Evolutionary conservation across 2,329 filamentous ascomycete genomes (phyloP).

Genomic region (Trichoderma breve): DNA sequence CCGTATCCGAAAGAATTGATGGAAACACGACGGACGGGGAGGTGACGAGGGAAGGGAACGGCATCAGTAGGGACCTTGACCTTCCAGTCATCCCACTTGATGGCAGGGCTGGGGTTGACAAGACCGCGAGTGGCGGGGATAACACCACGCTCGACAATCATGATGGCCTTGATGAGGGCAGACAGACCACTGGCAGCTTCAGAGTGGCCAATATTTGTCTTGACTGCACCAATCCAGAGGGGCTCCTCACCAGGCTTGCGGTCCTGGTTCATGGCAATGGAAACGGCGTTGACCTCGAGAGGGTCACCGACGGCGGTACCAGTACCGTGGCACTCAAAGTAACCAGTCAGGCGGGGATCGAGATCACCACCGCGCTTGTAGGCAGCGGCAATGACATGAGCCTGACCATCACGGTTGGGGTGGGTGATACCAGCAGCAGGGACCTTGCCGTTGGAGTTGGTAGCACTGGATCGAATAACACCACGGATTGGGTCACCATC

Average conservation of each 20-base stretch:
- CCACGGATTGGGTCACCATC: conserved; percentile 13
- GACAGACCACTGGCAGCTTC: conserved; percentile 27
- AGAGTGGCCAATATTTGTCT: conserved; percentile 30
- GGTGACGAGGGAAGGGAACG: neutral
- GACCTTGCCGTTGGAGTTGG: conserved; percentile 26
- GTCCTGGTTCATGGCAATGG: conserved; percentile 40
- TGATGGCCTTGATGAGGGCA: conserved; percentile 29
- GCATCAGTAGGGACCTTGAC: conserved; percentile 9
- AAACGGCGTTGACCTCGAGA: conserved; percentile 45
- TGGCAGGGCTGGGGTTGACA: conserved; percentile 24
- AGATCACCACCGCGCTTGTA: conserved; percentile 20
- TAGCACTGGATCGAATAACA: conserved; percentile 26
- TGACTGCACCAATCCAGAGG: conserved; percentile 30
- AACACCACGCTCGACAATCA: conserved; percentile 15
- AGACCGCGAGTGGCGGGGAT: neutral
- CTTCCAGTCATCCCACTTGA: neutral
- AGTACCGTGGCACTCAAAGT: conserved; percentile 50
- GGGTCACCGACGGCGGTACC: conserved; percentile 54
- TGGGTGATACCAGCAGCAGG: conserved; percentile 26
- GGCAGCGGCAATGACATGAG: conserved; percentile 37
- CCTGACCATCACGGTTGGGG: conserved; percentile 25
- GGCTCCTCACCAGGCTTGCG: conserved; percentile 23
- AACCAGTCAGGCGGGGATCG: conserved; percentile 23
- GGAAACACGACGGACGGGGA: conserved; percentile 3
- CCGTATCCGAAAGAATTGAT: conserved; percentile 15